A percentile compares a stretch with the other conserved stretches of the same genome.
Conservation (phyloP, 1,284 basidiomycete species). For the Anthracocystis setariae region DNA sequence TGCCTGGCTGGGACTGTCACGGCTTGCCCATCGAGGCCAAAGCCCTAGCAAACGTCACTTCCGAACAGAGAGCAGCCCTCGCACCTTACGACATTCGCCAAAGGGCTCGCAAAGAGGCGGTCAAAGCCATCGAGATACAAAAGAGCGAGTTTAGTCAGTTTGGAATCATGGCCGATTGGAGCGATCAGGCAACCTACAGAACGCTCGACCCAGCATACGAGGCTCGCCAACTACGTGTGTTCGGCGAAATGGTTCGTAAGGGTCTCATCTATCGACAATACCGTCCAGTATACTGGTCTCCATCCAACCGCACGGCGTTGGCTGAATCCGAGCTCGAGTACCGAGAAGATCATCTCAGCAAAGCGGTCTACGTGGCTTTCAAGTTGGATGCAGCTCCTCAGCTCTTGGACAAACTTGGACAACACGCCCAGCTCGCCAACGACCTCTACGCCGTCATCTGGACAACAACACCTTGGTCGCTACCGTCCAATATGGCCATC, state of each 20-base stretch:
- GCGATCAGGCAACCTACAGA: conserved; percentile 77
- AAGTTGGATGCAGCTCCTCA: conserved; percentile 58
- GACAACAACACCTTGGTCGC: conserved; percentile 98
- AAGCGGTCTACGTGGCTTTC: conserved; percentile 87
- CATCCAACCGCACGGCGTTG: conserved; percentile 90
- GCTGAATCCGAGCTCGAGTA: conserved; percentile 96
- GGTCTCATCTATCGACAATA: conserved; percentile 86
- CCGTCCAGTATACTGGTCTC: conserved; percentile 94
- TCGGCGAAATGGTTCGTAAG: conserved; percentile 82
- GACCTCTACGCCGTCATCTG: conserved; percentile 81
- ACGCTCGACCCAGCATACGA: conserved; percentile 81
- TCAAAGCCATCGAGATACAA: conserved; percentile 80
- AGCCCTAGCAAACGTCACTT: conserved; percentile 46
- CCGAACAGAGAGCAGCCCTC: conserved; percentile 72
- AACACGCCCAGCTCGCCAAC: conserved; percentile 58
- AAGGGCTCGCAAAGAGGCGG: conserved; percentile 79
- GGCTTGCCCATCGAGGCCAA: conserved; percentile 82
- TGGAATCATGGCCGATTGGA: conserved; percentile 94
- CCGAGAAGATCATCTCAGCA: conserved; percentile 85
- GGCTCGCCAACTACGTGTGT: conserved; percentile 85
- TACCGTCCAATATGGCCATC: conserved; percentile 95
- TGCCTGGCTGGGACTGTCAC: conserved; percentile 98
- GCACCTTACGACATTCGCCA: conserved; percentile 73
- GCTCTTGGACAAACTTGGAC: conserved; percentile 18
- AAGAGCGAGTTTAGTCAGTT: conserved; percentile 82